Base-by-base conservation (phyloP, 139 green algal species). In the Gonium pectorale region DNA sequence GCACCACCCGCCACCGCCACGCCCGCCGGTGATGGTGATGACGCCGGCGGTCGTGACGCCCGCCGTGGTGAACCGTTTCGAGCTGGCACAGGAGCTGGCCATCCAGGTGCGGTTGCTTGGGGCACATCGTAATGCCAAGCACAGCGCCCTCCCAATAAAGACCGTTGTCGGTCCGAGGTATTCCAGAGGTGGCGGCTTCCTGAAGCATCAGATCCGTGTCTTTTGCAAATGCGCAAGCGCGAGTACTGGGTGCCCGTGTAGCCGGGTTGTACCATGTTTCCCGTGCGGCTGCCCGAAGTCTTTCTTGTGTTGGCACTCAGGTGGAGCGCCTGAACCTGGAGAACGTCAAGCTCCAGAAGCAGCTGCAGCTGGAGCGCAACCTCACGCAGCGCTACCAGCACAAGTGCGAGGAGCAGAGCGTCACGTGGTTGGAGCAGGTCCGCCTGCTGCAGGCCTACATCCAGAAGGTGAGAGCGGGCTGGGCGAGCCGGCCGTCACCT, bases 341-440 rank as follows among this genome's bases (percentile, higher is more conserved):
- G 67, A 86, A 87, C 67, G 67, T 86, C 26, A 81, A 79, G 66
- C 86, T 90, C 44, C 43, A 81, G 35, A 90, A 90, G 79, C 81
- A 90, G 74, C 60, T 90, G 80, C 74, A 83, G 77, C 67, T 88
- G 46, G 86, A 90, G 81, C 80, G 86, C 81, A 82, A 49, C 67
- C 60, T 88, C 31, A 83, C 82, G 56, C 80, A 88, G 46, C 83
- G 85, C 80, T 93, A 94, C 63, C 86, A 88, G 43, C 69, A 89
- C 79, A 88, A 92, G 82, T 90, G 89, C 29, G 87, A 93, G 87
- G 67, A 90, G 79, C 88, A 90, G 78, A 86, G 80, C 44, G 78
- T 85, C 11, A 81, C 84, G n/a, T 92, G 86, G 88, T 60, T 86
- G 73, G 88, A 80, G n/a, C 90, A 91, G 83, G 71, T 91, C 35